These are phyloP conservation scores for Spizellomyces sp. DNA, from an alignment of 192 early-diverging fungal genomes.

Conservation along the genomic window DNA sequence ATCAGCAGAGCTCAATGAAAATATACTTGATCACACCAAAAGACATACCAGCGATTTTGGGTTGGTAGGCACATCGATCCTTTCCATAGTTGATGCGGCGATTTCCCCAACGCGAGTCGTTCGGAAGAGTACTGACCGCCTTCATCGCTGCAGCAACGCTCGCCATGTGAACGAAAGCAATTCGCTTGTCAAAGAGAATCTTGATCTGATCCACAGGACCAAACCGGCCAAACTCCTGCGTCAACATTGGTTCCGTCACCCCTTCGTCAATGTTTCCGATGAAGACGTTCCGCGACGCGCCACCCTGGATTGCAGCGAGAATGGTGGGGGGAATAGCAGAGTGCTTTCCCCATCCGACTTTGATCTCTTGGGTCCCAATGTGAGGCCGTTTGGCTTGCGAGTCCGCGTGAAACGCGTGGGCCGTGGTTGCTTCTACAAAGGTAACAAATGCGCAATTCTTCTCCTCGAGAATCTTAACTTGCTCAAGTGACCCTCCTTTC, in stretches of 20 bases:
- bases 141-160: conserved; percentile 70
- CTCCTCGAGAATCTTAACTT: conserved; percentile 69
- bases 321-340: conserved; percentile 53
- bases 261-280: conserved; percentile 71
- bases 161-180: conserved; percentile 85
- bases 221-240: conserved; percentile 66
- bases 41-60: conserved; percentile 3
- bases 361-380: conserved; percentile 63
- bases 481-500: conserved; percentile 69
- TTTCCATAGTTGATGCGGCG: conserved; percentile 78
- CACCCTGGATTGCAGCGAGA: conserved; percentile 63
- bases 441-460: conserved; percentile 83
- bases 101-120: conserved; percentile 56
- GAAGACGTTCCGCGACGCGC: conserved; percentile 82
- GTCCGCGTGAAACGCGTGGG: conserved; percentile 63
- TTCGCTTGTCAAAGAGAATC: conserved; percentile 70
- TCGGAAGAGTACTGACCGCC: conserved; percentile 66
- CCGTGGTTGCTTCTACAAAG: conserved; percentile 71
- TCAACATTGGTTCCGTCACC: conserved; percentile 53
- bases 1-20: too few species aligned
- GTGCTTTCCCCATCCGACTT: conserved; percentile 77
- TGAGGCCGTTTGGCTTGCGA: conserved; percentile 49
- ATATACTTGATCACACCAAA: too few species aligned
- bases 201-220: conserved; percentile 75
- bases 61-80: conserved; percentile 72